Evolutionary conservation across 176 grass and related monocot genomes (phyloP).

Genomic region (Aegilops longissima): DNA sequence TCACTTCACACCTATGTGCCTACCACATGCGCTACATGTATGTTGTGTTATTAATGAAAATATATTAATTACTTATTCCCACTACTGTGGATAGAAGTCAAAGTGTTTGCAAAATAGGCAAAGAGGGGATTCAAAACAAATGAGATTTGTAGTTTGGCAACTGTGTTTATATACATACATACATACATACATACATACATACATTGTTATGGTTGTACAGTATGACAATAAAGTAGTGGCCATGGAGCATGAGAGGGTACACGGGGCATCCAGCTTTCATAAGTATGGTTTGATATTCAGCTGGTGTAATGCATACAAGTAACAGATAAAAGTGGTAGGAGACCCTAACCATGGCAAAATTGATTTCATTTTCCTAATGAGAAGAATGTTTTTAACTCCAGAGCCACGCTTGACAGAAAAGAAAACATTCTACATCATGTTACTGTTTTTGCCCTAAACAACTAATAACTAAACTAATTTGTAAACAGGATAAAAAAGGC

Average conservation of each 20-base stretch:
- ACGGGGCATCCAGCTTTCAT: background rate
- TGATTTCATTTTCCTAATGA: background rate
- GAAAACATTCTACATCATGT: background rate
- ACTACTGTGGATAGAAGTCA: background rate
- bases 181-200: too few species aligned
- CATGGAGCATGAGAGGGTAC: background rate
- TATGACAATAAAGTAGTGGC: background rate
- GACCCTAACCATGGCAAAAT: background rate
- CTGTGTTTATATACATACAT: background rate
- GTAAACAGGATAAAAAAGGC: background rate
- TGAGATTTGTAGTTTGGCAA: background rate
- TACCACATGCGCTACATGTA: background rate
- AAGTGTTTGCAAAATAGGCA: background rate
- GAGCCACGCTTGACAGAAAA: background rate
- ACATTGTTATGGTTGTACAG: background rate
- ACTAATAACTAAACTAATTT: background rate
- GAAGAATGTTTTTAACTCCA: background rate
- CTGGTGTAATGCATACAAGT: background rate
- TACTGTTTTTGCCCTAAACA: background rate
- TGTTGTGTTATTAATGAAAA: background rate
- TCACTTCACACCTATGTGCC: background rate
- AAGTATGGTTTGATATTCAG: background rate
- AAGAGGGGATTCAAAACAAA: background rate
- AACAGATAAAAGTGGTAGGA: background rate
- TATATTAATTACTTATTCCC: background rate